phyloP scores from a whole-genome alignment of 306 rosid species.

The Cucurbita maxima region DNA sequence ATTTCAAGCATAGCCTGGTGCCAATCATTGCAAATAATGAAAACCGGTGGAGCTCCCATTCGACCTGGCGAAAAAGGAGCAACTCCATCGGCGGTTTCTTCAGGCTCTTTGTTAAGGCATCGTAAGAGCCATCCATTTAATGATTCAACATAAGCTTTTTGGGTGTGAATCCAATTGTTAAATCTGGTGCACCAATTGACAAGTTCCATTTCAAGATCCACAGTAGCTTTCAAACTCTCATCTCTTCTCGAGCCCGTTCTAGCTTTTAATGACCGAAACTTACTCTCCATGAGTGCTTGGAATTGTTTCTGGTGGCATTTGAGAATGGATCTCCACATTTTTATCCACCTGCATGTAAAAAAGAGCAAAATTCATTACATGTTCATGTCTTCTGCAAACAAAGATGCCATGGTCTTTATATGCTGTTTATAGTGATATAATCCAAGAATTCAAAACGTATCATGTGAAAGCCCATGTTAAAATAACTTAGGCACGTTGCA shows the following conservation, averaged over 20 bases:
- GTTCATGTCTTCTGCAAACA: neutral
- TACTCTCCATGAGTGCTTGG: constrained; percentile 86
- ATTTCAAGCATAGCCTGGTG: constrained; percentile 74
- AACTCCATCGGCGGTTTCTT: constrained; percentile 76
- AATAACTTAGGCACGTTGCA: neutral
- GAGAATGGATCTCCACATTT: constrained; percentile 92
- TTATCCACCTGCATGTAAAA: constrained; percentile 55
- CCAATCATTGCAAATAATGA: constrained; percentile 85
- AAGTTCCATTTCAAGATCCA: constrained; percentile 92
- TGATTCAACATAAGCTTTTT: constrained; percentile 68
- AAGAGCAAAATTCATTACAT: neutral
- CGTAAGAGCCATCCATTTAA: constrained; percentile 74
- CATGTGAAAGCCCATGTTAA: neutral
- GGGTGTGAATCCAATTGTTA: constrained; percentile 73
- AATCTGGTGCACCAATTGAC: constrained; percentile 74
- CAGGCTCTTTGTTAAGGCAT: constrained; percentile 61
- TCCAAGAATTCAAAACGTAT: neutral
- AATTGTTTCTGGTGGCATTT: constrained; percentile 91
- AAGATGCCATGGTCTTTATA: neutral
- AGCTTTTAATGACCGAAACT: constrained; percentile 46
- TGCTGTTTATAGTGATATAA: neutral
- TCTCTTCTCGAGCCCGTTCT: constrained; percentile 51
- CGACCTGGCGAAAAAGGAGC: constrained; percentile 89
- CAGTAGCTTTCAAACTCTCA: constrained; percentile 63
- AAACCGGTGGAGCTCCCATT: constrained; percentile 74